These are phyloP conservation scores for Sabuloglossum arenarium DNA, from an alignment of 495 filamentous ascomycete genomes.

Conservation along the genomic window DNA sequence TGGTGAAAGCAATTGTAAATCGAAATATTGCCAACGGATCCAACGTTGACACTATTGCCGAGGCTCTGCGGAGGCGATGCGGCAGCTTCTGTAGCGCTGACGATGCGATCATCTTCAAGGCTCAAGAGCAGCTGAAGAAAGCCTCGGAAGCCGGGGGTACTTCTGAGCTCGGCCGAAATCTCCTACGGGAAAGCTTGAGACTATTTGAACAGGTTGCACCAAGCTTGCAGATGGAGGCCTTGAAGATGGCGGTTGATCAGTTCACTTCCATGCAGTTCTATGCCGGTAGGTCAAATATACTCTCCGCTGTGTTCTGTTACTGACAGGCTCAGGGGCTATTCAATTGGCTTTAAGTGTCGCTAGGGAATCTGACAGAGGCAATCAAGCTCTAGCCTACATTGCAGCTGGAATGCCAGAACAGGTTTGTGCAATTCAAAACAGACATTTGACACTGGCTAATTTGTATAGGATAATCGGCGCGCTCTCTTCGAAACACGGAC, in stretches of 20 bases:
- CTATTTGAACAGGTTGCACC: constrained; percentile 76
- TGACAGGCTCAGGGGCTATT: constrained; percentile 44
- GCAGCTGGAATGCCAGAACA: constrained; percentile 35
- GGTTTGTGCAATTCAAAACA: constrained; percentile 15
- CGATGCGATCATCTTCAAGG: constrained; percentile 94
- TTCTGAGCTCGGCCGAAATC: constrained; percentile 52
- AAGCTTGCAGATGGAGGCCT: constrained; percentile 57
- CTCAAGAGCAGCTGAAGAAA: constrained; percentile 78
- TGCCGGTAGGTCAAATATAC: constrained; percentile 23
- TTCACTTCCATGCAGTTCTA: constrained; percentile 72
- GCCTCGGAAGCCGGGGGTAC: constrained; percentile 59
- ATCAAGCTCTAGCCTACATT: constrained; percentile 57
- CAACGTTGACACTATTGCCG: constrained; percentile 91
- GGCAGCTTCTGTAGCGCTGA: constrained; percentile 94
- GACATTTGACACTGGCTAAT: constrained; percentile 17
- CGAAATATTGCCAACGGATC: constrained; percentile 86
- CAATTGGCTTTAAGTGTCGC: constrained; percentile 68
- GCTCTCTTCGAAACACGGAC: constrained; percentile 46
- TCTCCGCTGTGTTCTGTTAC: constrained; percentile 6
- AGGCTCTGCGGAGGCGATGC: constrained; percentile 73
- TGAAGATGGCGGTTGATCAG: constrained; percentile 53
- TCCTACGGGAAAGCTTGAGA: constrained; percentile 72
- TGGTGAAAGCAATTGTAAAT: constrained; percentile 97
- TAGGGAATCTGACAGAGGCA: constrained; percentile 60
- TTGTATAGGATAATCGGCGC: constrained; percentile 41